These are phyloP conservation scores for Umbellularia californica DNA, from an alignment of 164 flowering plant species.

Conservation along the genomic window DNA sequence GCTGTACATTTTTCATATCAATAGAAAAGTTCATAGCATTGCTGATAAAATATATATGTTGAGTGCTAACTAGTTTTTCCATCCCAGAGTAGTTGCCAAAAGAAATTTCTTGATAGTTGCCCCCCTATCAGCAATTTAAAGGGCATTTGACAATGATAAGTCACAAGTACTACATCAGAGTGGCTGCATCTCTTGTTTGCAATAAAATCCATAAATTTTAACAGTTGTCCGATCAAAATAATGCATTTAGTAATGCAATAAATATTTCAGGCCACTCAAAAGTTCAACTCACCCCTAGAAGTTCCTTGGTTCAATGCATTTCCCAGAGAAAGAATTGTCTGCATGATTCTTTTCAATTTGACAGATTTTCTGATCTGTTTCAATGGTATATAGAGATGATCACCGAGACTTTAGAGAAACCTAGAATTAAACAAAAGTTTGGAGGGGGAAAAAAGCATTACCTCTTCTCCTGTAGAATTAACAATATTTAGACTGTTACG, in stretches of 20 bases:
- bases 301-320: conserved; percentile 98
- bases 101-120: no score
- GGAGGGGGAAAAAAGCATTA: conserved; percentile 22
- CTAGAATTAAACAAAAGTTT: not conserved
- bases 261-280: not conserved
- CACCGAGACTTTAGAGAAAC: not conserved
- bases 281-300: conserved; percentile 67
- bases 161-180: not conserved
- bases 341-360: conserved; percentile 83
- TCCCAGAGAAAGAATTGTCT: conserved; percentile 87
- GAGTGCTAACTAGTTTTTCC: no score
- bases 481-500: conserved; percentile 61
- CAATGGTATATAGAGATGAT: conserved; percentile 4
- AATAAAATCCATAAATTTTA: not conserved
- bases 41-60: no score
- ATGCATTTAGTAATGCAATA: not conserved
- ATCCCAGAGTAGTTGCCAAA: no score
- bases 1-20: no score
- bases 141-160: not conserved
- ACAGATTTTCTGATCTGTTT: conserved; percentile 68
- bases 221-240: not conserved
- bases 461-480: conserved; percentile 80
- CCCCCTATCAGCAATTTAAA: not conserved
- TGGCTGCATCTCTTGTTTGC: not conserved
- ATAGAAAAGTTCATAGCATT: no score